These are phyloP conservation scores for Fusarium pininemorale DNA, from an alignment of 2,329 filamentous ascomycete species.

Conservation along the genomic window DNA sequence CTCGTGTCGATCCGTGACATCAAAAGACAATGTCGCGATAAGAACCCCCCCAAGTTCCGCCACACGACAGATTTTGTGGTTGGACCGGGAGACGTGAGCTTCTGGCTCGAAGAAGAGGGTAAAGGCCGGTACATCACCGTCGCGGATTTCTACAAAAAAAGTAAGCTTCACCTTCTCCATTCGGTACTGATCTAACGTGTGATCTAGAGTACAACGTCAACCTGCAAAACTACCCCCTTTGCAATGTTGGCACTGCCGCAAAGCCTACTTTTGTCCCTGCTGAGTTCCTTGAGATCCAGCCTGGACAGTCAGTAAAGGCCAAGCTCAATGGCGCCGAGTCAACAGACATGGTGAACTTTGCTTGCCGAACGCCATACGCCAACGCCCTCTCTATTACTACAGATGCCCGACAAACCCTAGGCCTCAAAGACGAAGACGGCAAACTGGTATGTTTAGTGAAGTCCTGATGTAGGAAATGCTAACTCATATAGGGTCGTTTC, in stretches of 20 bases:
- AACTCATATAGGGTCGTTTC: conserved; percentile 56
- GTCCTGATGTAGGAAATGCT: background rate
- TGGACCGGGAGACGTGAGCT: conserved; percentile 47
- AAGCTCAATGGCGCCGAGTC: conserved; percentile 71
- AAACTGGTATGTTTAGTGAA: conserved; percentile 44
- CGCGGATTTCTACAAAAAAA: conserved; percentile 55
- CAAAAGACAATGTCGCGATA: conserved; percentile 7
- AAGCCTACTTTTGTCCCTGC: conserved; percentile 72
- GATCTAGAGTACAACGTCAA: conserved; percentile 48
- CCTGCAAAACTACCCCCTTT: conserved; percentile 60
- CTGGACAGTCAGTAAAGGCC: conserved; percentile 70
- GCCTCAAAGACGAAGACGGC: conserved; percentile 57
- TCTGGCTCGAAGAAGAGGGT: conserved; percentile 43
- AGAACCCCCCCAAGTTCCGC: conserved; percentile 37
- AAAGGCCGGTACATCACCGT: conserved; percentile 49
- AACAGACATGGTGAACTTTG: conserved; percentile 74
- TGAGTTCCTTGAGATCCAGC: conserved; percentile 70
- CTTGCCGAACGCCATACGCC: conserved; percentile 70
- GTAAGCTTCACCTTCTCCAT: conserved; percentile 39
- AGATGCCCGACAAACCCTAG: conserved; percentile 65
- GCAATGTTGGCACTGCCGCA: conserved; percentile 70
- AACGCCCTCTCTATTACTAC: conserved; percentile 74
- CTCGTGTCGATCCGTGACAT: conserved; percentile 42
- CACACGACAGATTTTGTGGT: conserved; percentile 38
- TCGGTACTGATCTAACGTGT: conserved; percentile 7